Evolutionary conservation across 169 alveolate genomes (phyloP).

Genomic region (Eimeria brunetti): DNA sequence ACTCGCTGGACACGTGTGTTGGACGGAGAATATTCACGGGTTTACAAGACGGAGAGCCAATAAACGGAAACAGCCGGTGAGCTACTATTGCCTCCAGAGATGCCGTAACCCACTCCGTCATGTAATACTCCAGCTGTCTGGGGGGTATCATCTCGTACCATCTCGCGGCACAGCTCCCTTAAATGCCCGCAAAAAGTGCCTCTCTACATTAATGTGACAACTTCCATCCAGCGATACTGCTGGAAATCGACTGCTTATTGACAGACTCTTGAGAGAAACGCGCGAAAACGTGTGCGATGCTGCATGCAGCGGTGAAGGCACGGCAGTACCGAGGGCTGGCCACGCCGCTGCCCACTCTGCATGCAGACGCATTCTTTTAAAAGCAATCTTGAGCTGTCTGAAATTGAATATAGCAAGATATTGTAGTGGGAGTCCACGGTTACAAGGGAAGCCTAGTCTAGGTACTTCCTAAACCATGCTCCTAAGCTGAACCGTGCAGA

Average conservation of each 20-base stretch:
- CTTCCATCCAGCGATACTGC: not conserved
- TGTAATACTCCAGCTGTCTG: conserved; percentile 37
- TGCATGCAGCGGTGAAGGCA: conserved; percentile 24
- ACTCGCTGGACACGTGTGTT: conserved; percentile 24
- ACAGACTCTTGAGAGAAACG: not conserved
- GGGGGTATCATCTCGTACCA: conserved; percentile 43
- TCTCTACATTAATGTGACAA: not conserved
- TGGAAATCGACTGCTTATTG: not conserved
- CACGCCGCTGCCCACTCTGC: conserved; percentile 15
- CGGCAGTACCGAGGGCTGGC: not conserved
- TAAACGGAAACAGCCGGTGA: conserved; percentile 20
- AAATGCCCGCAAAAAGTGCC: not conserved
- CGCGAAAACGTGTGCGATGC: not conserved
- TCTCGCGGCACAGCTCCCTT: conserved; percentile 4
- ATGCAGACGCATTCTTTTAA: not conserved
- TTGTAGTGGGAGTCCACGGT: not conserved
- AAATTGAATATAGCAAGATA: not conserved
- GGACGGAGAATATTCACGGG: conserved; percentile 43
- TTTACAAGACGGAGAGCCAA: conserved; percentile 28
- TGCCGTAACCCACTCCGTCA: conserved; percentile 68
- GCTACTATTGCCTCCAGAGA: conserved; percentile 55
- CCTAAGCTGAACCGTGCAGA: not conserved
- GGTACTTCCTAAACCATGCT: not conserved
- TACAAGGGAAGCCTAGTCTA: not conserved
- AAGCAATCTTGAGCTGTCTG: not conserved